These are phyloP conservation scores for Ustilago hordei DNA, from an alignment of 1,284 basidiomycete genomes.

Conservation along the genomic window DNA sequence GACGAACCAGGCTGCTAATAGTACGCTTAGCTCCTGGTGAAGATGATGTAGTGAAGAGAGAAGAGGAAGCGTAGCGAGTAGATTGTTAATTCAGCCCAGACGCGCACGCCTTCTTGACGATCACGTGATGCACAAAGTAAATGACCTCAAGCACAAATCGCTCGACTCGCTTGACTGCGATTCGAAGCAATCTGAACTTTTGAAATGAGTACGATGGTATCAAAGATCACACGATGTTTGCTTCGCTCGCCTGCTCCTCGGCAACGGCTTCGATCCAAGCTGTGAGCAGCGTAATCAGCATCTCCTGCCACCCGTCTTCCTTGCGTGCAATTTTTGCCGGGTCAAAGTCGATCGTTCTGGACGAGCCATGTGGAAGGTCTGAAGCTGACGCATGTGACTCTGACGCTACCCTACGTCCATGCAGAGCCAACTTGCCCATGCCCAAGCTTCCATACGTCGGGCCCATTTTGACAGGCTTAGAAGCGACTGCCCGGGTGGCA, in stretches of 20 bases:
- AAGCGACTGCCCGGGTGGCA: constrained; percentile 5
- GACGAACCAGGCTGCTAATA: no score
- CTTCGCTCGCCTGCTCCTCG: constrained; percentile 72
- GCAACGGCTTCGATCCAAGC: constrained; percentile 79
- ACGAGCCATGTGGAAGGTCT: background rate
- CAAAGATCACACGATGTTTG: background rate
- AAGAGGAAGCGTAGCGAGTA: no score
- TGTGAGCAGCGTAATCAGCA: constrained; percentile 77
- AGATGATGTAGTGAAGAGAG: no score
- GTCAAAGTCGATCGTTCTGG: constrained; percentile 74
- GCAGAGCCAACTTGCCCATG: constrained; percentile 43
- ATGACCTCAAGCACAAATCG: background rate
- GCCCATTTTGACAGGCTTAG: constrained; percentile 3
- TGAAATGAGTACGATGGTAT: background rate
- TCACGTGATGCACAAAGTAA: background rate
- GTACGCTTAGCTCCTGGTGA: no score
- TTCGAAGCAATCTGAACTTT: no score
- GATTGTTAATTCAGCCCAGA: no score
- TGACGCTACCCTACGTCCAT: constrained; percentile 32
- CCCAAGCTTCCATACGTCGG: constrained; percentile 33
- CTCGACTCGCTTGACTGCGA: background rate
- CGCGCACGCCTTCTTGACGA: no score
- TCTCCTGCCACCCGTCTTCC: constrained; percentile 82
- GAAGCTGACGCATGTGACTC: constrained; percentile 19
- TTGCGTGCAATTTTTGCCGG: constrained; percentile 78